Conservation (phyloP, 306 rosid genomes). For the Cyamopsis tetragonoloba region DNA sequence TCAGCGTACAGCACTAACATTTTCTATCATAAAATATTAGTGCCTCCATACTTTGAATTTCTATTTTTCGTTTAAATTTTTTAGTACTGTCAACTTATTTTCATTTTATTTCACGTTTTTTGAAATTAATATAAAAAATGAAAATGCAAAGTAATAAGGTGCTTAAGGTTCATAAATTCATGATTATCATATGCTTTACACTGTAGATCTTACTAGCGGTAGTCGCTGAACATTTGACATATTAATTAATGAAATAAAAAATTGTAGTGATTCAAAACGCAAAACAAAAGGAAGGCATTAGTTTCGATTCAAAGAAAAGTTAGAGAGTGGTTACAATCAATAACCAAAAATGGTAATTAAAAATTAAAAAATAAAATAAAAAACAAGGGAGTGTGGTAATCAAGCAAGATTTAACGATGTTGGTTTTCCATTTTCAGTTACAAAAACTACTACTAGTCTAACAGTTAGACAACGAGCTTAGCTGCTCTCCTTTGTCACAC, state of each 20-base stretch:
- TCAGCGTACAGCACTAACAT: neutral
- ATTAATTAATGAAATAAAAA: neutral
- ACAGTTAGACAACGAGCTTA: constrained; percentile 24
- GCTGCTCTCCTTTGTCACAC: neutral
- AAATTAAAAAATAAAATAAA: neutral
- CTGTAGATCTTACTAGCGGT: constrained; percentile 28
- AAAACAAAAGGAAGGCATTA: neutral
- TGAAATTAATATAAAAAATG: too few species aligned
- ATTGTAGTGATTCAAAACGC: neutral
- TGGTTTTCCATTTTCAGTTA: constrained; percentile 32
- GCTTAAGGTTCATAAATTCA: neutral
- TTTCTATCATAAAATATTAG: neutral
- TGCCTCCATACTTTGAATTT: too few species aligned
- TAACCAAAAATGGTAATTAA: constrained; percentile 1
- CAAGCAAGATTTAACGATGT: constrained; percentile 10
- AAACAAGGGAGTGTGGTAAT: neutral
- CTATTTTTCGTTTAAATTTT: too few species aligned
- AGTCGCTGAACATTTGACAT: constrained; percentile 43
- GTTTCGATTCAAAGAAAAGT: constrained; percentile 24
- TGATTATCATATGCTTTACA: constrained; percentile 28
- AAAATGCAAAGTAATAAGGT: too few species aligned
- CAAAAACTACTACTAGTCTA: constrained; percentile 22
- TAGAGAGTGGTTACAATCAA: neutral
- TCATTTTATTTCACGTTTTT: too few species aligned
- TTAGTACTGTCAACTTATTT: too few species aligned